Evolutionary conservation across 352 stramenopile genomes (phyloP).

Genomic region (Thraustotheca clavata): DNA sequence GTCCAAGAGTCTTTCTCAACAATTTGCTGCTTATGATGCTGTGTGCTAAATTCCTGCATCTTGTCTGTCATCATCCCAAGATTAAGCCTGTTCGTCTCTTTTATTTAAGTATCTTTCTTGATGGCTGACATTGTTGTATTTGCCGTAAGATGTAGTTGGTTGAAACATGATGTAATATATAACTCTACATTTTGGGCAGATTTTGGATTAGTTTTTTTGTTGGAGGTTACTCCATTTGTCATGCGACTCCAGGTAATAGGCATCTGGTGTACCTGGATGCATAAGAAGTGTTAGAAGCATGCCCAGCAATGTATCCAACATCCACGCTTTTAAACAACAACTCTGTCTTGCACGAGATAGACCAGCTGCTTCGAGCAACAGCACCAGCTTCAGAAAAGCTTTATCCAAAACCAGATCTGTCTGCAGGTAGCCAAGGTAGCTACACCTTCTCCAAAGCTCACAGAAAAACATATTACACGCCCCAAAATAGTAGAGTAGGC

Average conservation of each 20-base stretch:
- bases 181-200: no score
- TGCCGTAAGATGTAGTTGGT: constrained; percentile 15
- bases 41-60: constrained; percentile 40
- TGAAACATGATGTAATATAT: constrained; percentile 8
- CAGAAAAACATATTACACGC: no score
- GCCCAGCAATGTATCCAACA: no score
- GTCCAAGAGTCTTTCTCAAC: constrained; percentile 63
- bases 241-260: no score
- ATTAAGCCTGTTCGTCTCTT: neutral
- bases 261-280: no score
- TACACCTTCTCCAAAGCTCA: no score
- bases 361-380: neutral
- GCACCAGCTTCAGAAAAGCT: neutral
- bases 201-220: no score
- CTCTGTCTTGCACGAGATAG: neutral
- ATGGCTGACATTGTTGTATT: neutral
- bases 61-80: neutral
- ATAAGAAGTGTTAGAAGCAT: no score
- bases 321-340: no score
- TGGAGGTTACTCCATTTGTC: no score
- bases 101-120: constrained; percentile 1
- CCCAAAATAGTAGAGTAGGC: neutral
- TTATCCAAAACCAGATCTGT: no score
- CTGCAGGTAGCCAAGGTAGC: no score
- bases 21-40: constrained; percentile 68